Base-by-base conservation (phyloP, 2,329 filamentous ascomycete species). In the Pyrenochaeta sp. region DNA sequence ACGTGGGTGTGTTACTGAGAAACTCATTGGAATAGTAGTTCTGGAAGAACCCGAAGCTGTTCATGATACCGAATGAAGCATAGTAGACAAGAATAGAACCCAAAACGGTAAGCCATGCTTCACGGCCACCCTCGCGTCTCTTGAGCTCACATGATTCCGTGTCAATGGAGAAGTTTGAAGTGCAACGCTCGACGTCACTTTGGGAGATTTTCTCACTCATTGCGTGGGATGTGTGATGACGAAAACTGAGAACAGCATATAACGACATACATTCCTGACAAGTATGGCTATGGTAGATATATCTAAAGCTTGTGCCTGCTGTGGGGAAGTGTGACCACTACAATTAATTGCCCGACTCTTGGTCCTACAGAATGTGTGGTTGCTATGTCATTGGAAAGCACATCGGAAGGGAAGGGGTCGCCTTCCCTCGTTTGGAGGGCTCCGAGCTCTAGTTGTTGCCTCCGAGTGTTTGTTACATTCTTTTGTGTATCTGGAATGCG, bases 11-110 rank as follows among this genome's bases (percentile, higher is more conserved):
- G 0, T 56, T 23, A 1, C 15, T 15, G 0, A 77, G 63, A 18
- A 71, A 69, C 13, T 71, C 58, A 3, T 44, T 50, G 20, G 67
- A 53, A 51, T 78, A 78, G 58, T 73, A 78, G 13, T 71, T 61
- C 46, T 78, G 71, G 38, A 77, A 77, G 13, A 76, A 71, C 7
- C 73, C 74, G 35, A 76, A 72, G 41, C 67, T 68, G 34, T 71
- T 74, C 49, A 75, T 60, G 50, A 74, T 68, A 7, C 72, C 72
- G 30, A 69, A 69, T 19, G 68, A 68, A 37, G 64, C 66, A 55
- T 73, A 75, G 35, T 72, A 63, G 19, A 69, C 61, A 8, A 70
- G 62, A 15, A 63, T 65, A 4, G 64, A 67, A n/a, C 72, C 72
- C 2, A 59, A 23, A 3, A 74, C 64, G 4, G 65, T 68, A 6